phyloP scores from a whole-genome alignment of 2,329 filamentous ascomycete species.

The Xylariaceae sp. region DNA sequence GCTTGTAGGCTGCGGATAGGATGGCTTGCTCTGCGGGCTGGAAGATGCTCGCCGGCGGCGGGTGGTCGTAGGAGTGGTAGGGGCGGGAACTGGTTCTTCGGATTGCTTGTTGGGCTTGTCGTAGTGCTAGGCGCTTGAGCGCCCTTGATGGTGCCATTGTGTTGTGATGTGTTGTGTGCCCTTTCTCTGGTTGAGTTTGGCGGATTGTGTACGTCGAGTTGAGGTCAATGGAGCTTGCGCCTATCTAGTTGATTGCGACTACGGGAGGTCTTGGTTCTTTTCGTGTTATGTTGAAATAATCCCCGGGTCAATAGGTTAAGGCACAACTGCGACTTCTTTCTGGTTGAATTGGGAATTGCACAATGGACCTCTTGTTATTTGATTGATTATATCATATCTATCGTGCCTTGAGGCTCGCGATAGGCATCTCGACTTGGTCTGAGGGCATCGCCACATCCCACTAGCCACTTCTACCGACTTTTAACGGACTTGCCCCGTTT shows the following conservation, averaged over 20 bases:
- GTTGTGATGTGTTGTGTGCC: background rate
- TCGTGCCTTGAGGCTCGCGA: too few species aligned
- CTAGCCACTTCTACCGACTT: too few species aligned
- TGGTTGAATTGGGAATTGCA: background rate
- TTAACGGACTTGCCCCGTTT: too few species aligned
- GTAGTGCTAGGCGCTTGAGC: slow-evolving; percentile 17
- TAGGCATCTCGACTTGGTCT: too few species aligned
- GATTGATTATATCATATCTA: too few species aligned
- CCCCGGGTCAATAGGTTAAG: background rate
- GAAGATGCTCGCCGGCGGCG: slow-evolving; percentile 57
- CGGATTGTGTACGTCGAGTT: too few species aligned
- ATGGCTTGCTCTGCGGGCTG: slow-evolving; percentile 67
- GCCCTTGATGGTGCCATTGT: slow-evolving; percentile 31
- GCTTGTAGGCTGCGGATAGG: slow-evolving; percentile 71
- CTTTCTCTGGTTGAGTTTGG: too few species aligned
- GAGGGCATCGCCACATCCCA: too few species aligned
- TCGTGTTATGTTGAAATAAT: background rate
- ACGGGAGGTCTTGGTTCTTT: background rate
- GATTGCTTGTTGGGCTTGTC: slow-evolving; percentile 9
- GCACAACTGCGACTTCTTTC: background rate
- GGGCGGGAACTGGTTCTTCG: slow-evolving; percentile 24
- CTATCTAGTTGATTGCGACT: background rate
- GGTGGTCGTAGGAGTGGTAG: slow-evolving; percentile 75
- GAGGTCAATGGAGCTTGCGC: background rate
- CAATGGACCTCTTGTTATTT: too few species aligned